These are phyloP conservation scores for Fraxinus albicans DNA, from an alignment of 305 asterid genomes.

Conservation along the genomic window DNA sequence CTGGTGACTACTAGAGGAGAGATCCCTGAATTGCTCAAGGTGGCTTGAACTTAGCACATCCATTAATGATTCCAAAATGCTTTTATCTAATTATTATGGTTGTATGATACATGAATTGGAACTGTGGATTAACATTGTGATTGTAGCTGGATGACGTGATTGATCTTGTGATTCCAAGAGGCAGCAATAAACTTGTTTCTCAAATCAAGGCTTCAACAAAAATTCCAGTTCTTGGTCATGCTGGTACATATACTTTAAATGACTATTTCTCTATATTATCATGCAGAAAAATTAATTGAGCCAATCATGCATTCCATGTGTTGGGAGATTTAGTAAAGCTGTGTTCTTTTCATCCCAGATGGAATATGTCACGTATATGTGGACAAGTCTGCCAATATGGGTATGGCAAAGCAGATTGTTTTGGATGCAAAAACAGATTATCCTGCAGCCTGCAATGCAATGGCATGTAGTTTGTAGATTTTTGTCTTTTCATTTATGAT, in stretches of 20 bases:
- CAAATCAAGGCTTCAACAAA: constrained; percentile 90
- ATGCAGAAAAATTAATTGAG: neutral
- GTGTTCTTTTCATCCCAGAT: constrained; percentile 52
- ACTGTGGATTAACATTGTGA: constrained; percentile 29
- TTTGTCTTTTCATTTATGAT: constrained; percentile 6
- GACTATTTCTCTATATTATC: neutral
- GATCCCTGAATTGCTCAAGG: constrained; percentile 96
- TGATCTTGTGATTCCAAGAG: constrained; percentile 98
- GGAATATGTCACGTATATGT: constrained; percentile 96
- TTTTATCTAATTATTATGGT: constrained; percentile 1
- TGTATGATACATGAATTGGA: constrained; percentile 19
- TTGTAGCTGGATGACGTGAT: constrained; percentile 85
- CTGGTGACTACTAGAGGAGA: constrained; percentile 91
- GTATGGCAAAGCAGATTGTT: constrained; percentile 78
- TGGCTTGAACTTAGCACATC: constrained; percentile 22
- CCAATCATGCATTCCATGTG: constrained; percentile 20
- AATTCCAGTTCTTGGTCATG: constrained; percentile 98
- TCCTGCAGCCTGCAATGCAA: constrained; percentile 90
- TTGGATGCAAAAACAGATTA: constrained; percentile 81
- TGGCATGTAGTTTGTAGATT: constrained; percentile 41
- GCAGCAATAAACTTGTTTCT: constrained; percentile 93
- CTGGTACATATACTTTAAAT: constrained; percentile 47
- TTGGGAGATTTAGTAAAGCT: constrained; percentile 6
- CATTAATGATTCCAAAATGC: constrained; percentile 3
- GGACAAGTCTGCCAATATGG: constrained; percentile 78